phyloP scores from a whole-genome alignment of 768 basidiomycete species.

The Macrolepiota dolichaula region DNA sequence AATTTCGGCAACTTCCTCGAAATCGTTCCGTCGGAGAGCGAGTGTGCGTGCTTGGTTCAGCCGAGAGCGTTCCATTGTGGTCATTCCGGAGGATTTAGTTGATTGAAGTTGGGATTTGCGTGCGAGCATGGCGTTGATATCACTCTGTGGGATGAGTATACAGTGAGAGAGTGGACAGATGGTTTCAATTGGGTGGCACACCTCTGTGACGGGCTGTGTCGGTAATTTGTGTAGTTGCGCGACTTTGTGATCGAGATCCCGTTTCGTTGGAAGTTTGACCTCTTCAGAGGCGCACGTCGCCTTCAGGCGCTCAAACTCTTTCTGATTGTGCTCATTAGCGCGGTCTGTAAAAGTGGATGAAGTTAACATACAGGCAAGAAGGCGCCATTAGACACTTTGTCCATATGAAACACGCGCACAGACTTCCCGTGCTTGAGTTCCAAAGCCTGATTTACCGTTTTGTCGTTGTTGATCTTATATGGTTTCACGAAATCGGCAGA shows the following conservation, averaged over 20 bases:
- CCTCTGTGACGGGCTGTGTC: constrained; percentile 76
- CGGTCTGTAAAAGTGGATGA: constrained; percentile 1
- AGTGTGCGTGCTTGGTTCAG: constrained; percentile 71
- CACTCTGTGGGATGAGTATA: constrained; percentile 49
- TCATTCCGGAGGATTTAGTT: constrained; percentile 29
- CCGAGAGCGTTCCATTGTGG: constrained; percentile 60
- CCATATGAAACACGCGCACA: constrained; percentile 64
- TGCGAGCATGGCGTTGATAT: constrained; percentile 75
- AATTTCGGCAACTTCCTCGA: constrained; percentile 53
- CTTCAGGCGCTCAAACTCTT: constrained; percentile 67
- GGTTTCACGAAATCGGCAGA: constrained; percentile 52
- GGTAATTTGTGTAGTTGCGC: constrained; percentile 57
- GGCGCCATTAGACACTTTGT: constrained; percentile 76
- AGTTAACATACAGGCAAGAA: constrained; percentile 54
- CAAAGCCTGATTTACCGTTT: constrained; percentile 60
- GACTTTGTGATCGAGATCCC: constrained; percentile 61
- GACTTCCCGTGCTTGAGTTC: constrained; percentile 78
- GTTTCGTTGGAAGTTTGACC: constrained; percentile 64
- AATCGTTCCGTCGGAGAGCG: constrained; percentile 73
- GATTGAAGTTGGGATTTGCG: constrained; percentile 51
- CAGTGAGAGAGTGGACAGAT: constrained; percentile 7
- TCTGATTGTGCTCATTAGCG: constrained; percentile 35
- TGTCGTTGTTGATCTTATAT: constrained; percentile 73
- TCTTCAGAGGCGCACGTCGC: constrained; percentile 45
- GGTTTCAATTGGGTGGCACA: constrained; percentile 25